A percentile compares a stretch with the other conserved stretches of the same genome.
Conservation (phyloP, 1,284 basidiomycete genomes). For the Cryptococcus depauperatus region DNA sequence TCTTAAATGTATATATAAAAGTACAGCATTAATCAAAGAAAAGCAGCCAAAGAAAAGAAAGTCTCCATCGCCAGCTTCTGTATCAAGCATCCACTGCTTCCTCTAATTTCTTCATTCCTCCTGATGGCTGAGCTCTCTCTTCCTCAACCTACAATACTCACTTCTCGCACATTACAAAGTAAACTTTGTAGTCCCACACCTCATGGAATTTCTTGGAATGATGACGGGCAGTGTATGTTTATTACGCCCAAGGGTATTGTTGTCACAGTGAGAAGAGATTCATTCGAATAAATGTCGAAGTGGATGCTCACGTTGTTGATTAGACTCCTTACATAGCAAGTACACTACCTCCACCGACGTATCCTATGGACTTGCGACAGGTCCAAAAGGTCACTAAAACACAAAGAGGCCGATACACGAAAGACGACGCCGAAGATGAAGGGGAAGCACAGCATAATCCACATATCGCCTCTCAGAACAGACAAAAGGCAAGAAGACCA, state of each 20-base stretch:
- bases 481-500: conserved; percentile 17
- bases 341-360: background rate
- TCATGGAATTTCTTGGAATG: conserved; percentile 29
- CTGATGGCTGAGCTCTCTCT: too few species aligned
- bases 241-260: conserved; percentile 22
- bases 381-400: background rate
- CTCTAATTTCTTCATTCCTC: background rate
- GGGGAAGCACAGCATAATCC: background rate
- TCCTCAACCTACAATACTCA: conserved; percentile 1
- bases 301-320: conserved; percentile 1
- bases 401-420: conserved; percentile 1
- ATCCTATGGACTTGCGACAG: background rate
- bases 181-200: background rate
- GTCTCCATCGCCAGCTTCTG: too few species aligned
- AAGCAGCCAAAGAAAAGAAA: too few species aligned
- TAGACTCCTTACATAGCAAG: background rate
- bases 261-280: conserved; percentile 17
- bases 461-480: too few species aligned
- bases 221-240: conserved; percentile 37
- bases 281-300: background rate
- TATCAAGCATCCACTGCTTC: background rate
- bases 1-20: too few species aligned
- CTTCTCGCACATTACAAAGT: background rate
- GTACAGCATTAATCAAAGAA: too few species aligned
- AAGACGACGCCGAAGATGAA: background rate